These are phyloP conservation scores for Paradendryphiella salina DNA, from an alignment of 2,329 filamentous ascomycete species.

Conservation along the genomic window DNA sequence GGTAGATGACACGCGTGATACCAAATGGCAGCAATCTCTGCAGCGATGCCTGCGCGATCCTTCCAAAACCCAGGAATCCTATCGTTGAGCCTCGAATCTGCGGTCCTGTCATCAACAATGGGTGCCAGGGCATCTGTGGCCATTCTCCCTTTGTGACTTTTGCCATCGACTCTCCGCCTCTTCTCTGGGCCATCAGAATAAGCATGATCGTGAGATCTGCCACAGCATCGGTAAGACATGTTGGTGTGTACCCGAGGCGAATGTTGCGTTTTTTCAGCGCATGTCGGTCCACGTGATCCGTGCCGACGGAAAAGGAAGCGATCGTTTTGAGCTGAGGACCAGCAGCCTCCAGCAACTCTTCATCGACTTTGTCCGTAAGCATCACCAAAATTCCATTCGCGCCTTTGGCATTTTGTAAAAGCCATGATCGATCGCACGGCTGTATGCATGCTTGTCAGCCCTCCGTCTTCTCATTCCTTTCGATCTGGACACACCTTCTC, in stretches of 20 bases:
- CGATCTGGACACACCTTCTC: constrained; percentile 21
- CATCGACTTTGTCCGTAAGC: constrained; percentile 34
- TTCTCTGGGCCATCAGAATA: constrained; percentile 38
- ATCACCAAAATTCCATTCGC: constrained; percentile 35
- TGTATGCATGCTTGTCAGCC: constrained; percentile 14
- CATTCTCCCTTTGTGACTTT: constrained; percentile 33
- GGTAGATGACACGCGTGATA: constrained; percentile 30
- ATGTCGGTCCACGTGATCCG: constrained; percentile 34
- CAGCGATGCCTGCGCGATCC: constrained; percentile 36
- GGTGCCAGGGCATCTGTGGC: constrained; percentile 40
- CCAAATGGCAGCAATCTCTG: constrained; percentile 35
- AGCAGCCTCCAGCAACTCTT: constrained; percentile 30
- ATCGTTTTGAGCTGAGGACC: constrained; percentile 32
- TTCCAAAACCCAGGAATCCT: constrained; percentile 37
- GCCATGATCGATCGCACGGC: constrained; percentile 37
- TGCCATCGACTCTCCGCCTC: constrained; percentile 33
- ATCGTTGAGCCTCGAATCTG: constrained; percentile 31
- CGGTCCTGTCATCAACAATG: constrained; percentile 36
- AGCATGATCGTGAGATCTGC: constrained; percentile 40
- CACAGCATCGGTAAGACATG: constrained; percentile 37
- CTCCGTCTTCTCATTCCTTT: neutral
- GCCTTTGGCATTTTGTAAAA: constrained; percentile 30
- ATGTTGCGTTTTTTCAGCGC: constrained; percentile 33
- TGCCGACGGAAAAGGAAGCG: constrained; percentile 40
- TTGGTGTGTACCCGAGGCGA: constrained; percentile 38